phyloP scores from a whole-genome alignment of 192 early-diverging fungal species.

The Thamnidium elegans region DNA sequence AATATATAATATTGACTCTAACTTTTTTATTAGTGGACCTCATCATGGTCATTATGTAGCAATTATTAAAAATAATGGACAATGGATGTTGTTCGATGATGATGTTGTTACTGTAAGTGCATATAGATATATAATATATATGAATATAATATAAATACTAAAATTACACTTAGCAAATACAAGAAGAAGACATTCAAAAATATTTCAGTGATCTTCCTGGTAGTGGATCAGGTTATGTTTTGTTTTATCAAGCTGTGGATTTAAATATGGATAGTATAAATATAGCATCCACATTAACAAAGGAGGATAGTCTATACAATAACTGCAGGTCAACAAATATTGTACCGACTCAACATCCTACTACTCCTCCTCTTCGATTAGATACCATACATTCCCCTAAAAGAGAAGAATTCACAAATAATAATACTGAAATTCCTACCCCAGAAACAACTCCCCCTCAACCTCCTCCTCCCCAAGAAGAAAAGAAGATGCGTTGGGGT shows the following conservation, averaged over 20 bases:
- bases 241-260: constrained; percentile 70
- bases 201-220: constrained; percentile 79
- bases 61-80: constrained; percentile 78
- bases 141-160: neutral
- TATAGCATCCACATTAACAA: neutral
- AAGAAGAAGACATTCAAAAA: constrained; percentile 72
- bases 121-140: neutral
- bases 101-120: constrained; percentile 80
- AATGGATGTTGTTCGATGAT: constrained; percentile 97
- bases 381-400: neutral
- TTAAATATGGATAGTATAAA: constrained; percentile 27
- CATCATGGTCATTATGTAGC: constrained; percentile 97
- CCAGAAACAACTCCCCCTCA: neutral
- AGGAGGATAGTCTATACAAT: neutral
- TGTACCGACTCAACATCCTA: neutral
- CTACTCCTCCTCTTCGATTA: neutral
- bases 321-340: neutral
- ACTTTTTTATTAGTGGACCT: constrained; percentile 63
- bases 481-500: constrained; percentile 18
- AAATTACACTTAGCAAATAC: constrained; percentile 48
- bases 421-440: neutral
- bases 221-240: constrained; percentile 74
- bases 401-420: neutral
- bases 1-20: neutral
- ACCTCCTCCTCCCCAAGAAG: constrained; percentile 1